phyloP scores from a whole-genome alignment of 2,329 filamentous ascomycete species.

The Aspergillus felis region DNA sequence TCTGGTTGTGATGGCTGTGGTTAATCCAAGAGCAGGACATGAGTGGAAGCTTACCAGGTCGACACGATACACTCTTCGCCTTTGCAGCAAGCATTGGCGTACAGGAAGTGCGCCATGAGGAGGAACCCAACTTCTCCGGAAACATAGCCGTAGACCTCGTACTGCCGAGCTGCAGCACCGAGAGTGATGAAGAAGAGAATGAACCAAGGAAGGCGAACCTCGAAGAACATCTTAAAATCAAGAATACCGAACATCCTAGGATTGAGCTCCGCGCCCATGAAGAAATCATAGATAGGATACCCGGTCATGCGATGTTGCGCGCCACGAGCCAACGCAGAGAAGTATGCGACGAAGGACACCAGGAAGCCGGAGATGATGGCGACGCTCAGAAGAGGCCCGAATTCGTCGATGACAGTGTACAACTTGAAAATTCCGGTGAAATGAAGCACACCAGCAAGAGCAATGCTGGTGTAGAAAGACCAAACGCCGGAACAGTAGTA shows the following conservation, averaged over 20 bases:
- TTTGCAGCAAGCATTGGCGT: constrained; percentile 88
- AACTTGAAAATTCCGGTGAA: constrained; percentile 80
- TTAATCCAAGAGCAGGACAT: neutral
- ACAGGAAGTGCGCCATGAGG: constrained; percentile 84
- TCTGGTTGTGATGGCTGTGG: neutral
- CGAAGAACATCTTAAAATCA: constrained; percentile 95
- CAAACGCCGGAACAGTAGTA: constrained; percentile 93
- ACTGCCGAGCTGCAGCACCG: constrained; percentile 75
- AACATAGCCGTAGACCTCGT: constrained; percentile 80
- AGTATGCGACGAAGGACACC: constrained; percentile 78
- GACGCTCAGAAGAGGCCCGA: constrained; percentile 87
- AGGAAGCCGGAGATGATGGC: constrained; percentile 87
- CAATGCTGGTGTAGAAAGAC: constrained; percentile 84
- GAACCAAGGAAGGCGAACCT: constrained; percentile 89
- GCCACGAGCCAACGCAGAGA: constrained; percentile 75
- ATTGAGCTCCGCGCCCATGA: constrained; percentile 86
- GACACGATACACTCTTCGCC: constrained; percentile 86
- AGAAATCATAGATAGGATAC: constrained; percentile 77
- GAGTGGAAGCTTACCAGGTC: constrained; percentile 59
- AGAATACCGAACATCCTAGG: constrained; percentile 78
- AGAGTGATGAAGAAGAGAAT: constrained; percentile 76
- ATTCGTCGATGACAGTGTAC: constrained; percentile 91
- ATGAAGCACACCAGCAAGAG: constrained; percentile 67
- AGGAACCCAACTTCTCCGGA: constrained; percentile 81
- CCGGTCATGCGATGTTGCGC: constrained; percentile 90